Base-by-base conservation (phyloP, 306 rosid genomes). In the Cercis canadensis region DNA sequence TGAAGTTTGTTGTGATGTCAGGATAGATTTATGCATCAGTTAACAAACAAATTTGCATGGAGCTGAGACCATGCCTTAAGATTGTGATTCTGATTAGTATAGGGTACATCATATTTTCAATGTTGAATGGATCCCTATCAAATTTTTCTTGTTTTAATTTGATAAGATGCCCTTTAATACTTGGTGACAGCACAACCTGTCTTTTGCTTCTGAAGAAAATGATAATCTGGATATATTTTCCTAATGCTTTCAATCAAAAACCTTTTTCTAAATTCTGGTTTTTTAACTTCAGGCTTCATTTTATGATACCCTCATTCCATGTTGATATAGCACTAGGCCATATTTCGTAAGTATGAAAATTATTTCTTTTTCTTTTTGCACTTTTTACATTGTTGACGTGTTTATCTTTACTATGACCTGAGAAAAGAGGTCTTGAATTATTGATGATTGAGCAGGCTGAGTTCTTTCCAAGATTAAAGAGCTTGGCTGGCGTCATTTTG, bases 21-120 rank as follows among this genome's bases (percentile, higher is more conserved):
- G 16, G 16, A 69, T 75, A 81, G 73, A 68, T 78, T 72, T 78
- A 29, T 71, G 78, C 65, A 14, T 57, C 81, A 67, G 70, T 39
- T 29, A 15, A 18, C 45, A 64, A 47, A 11, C 17, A 47, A 11
- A 24, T 65, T 45, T 24, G 5, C 72, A 29, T 34, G 3, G 29
- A 41, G 12, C 34, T 51, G 15, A 65, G 13, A 37, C n/a, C 1
- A 29, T 46, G 39, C 57, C 29, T 45, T 43, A 13, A 1, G 53
- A 55, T 66, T 39, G 34, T 17, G 21, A 67, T 31, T 57, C 37
- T 54, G 79, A 67, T 62, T 62, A 37, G 10, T 8, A 8, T 37
- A 3, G 43, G 3, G 43, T 8, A 37, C 10, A 37, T 37, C 43
- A 37, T 37, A 5, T 37, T 37, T 1, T 24, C 29, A 24, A 1